These are phyloP conservation scores for Aspergillus ruber DNA, from an alignment of 2,329 filamentous ascomycete species.

Conservation along the genomic window DNA sequence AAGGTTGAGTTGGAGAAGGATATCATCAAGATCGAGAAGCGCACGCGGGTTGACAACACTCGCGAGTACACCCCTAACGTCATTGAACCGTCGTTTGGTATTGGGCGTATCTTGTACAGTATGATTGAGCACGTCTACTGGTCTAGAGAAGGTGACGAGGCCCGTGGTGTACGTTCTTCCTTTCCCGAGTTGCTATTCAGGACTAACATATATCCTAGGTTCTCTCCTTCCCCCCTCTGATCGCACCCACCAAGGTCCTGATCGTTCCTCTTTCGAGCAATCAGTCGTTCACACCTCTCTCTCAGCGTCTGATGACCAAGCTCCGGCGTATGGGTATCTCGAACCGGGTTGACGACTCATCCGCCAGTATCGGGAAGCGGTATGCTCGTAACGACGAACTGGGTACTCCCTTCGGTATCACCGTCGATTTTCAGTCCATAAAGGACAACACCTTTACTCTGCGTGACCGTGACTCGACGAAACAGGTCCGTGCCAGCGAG, in stretches of 20 bases:
- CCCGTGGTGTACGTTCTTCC: constrained; percentile 66
- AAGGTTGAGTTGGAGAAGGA: constrained; percentile 76
- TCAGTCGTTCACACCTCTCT: constrained; percentile 69
- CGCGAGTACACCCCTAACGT: constrained; percentile 93
- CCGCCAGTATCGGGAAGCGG: constrained; percentile 87
- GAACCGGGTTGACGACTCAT: constrained; percentile 82
- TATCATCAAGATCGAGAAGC: constrained; percentile 75
- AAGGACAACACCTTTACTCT: constrained; percentile 82
- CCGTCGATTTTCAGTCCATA: constrained; percentile 90
- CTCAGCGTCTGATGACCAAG: constrained; percentile 65
- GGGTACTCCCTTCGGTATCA: constrained; percentile 88
- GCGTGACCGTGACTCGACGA: constrained; percentile 82
- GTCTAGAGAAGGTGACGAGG: constrained; percentile 77
- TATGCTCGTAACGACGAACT: constrained; percentile 94
- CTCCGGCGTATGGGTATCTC: constrained; percentile 72
- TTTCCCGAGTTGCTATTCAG: not conserved
- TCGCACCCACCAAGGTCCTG: constrained; percentile 93
- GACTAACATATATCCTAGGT: constrained; percentile 41
- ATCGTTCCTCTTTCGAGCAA: constrained; percentile 83
- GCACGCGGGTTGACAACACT: constrained; percentile 72
- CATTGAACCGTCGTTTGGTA: constrained; percentile 96
- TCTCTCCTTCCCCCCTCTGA: constrained; percentile 65
- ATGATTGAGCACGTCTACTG: constrained; percentile 95
- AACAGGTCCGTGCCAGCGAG: constrained; percentile 78
- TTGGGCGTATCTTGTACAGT: constrained; percentile 87